phyloP scores from a whole-genome alignment of 495 filamentous ascomycete genomes.

The Cryomyces minteri region DNA sequence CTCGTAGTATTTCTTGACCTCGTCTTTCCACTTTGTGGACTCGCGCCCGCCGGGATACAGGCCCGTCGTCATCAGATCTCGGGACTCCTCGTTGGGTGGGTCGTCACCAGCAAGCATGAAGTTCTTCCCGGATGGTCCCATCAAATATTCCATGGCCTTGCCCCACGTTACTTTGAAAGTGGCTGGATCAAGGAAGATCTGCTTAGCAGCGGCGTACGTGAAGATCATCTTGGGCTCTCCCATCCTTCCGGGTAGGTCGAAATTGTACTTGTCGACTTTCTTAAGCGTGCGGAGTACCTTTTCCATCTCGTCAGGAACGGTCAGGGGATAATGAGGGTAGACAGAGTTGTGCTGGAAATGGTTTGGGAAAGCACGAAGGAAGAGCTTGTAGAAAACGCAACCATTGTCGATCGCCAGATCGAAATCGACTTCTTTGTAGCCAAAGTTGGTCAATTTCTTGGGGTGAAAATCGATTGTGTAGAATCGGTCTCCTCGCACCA shows the following conservation, averaged over 20 bases:
- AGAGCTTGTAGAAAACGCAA: conserved; percentile 41
- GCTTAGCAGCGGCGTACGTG: conserved; percentile 29
- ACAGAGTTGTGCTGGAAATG: conserved; percentile 36
- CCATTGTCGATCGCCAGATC: conserved; percentile 33
- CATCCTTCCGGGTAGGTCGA: conserved; percentile 23
- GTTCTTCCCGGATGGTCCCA: conserved; percentile 24
- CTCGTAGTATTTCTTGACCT: conserved; percentile 34
- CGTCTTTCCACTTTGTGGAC: conserved; percentile 29
- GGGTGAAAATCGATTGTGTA: conserved; percentile 60
- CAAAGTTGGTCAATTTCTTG: conserved; percentile 68
- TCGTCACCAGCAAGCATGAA: conserved; percentile 38
- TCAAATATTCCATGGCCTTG: conserved; percentile 30
- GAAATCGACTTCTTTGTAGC: conserved; percentile 32
- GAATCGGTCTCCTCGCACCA: conserved; percentile 78
- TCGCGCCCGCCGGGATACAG: conserved; percentile 24
- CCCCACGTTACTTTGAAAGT: conserved; percentile 39
- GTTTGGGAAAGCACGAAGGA: conserved; percentile 39
- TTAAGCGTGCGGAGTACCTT: conserved; percentile 29
- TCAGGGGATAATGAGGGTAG: conserved; percentile 41
- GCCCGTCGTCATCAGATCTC: conserved; percentile 27
- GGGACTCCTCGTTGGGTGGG: conserved; percentile 26
- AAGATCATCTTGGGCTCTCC: conserved; percentile 23
- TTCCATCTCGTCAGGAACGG: conserved; percentile 33
- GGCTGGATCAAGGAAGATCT: conserved; percentile 29
- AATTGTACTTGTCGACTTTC: conserved; percentile 30